These are phyloP conservation scores for Lichtheimia hyalospora DNA, from an alignment of 371 early-diverging fungal genomes.

Conservation along the genomic window DNA sequence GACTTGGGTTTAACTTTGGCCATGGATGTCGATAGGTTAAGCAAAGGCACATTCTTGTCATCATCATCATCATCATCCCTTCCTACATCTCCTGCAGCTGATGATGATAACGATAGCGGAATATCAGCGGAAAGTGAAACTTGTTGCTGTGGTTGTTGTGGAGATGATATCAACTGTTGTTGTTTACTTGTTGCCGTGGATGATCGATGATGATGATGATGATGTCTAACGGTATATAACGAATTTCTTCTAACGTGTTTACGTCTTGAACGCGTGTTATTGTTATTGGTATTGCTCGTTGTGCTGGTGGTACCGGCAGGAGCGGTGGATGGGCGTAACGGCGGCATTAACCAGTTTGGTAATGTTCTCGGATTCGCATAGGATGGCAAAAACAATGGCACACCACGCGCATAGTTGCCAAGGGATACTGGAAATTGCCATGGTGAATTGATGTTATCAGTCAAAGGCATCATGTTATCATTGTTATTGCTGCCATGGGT, in stretches of 20 bases:
- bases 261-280: conserved; percentile 3
- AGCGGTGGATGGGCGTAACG: neutral
- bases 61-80: neutral
- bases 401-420: conserved; percentile 4
- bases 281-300: no score
- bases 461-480: neutral
- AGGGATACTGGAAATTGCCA: conserved; percentile 4
- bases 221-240: conserved; percentile 9
- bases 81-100: neutral
- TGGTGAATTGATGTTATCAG: neutral
- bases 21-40: neutral
- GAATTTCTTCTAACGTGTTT: conserved; percentile 8
- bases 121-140: neutral
- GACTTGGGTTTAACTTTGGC: conserved; percentile 31
- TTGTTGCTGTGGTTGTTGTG: no score
- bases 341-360: conserved; percentile 8
- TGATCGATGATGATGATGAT: neutral
- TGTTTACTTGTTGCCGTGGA: no score
- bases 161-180: no score
- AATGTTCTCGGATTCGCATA: conserved; percentile 10
- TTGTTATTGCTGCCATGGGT: no score
- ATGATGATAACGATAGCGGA: neutral
- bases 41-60: neutral
- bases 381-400: neutral
- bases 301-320: neutral